phyloP scores from a whole-genome alignment of 176 grass and related monocot genomes.

The Triticum aestivum region IWGSC_CS_RefSeq_v2.1 NC_057803.1:748450134-748450633 shows the following conservation, averaged over 20 bases:
- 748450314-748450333: constrained; percentile 79
- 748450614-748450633: constrained; percentile 77
- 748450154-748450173: not conserved
- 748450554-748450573: not conserved
- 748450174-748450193: not conserved
- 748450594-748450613: not conserved
- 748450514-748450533: not conserved
- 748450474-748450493: constrained; percentile 73
- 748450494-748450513: constrained; percentile 52
- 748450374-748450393: constrained; percentile 91
- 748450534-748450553: not conserved
- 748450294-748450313: constrained; percentile 97
- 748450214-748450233: no score
- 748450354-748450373: constrained; percentile 78
- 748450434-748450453: constrained; percentile 71
- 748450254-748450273: no score
- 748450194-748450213: not conserved
- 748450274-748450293: no score
- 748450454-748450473: constrained; percentile 76
- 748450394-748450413: constrained; percentile 76
- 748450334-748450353: constrained; percentile 94
- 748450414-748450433: constrained; percentile 58
- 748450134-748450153: constrained; percentile 88
- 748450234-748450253: no score
- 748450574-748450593: constrained; percentile 1